Base-by-base conservation (phyloP, 345 rosid species). In the Eucalyptus pauciflora region DNA sequence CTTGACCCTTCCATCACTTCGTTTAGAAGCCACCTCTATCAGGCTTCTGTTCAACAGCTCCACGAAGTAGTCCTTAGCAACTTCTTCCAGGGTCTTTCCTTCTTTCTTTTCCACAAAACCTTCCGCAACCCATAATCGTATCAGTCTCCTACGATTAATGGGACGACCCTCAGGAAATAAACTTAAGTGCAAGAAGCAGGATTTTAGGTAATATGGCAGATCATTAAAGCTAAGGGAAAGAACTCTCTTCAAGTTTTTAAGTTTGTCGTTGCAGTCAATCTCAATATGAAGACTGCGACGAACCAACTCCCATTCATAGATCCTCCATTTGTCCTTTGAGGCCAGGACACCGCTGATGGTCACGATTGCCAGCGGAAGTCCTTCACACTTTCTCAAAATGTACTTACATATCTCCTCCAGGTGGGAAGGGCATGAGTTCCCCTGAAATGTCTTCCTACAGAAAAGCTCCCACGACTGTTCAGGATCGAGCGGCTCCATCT, bases 91-190 rank as follows among this genome's bases (percentile, higher is more conserved):
- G 27, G 91, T 90, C 90, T 88, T 92, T 20, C 94, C 95, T 86
- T 89, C 90, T 88, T 90, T 92, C 46, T 46, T 86, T 89, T 89
- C 91, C 33, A 93, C 92, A 54, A 93, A 91, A 27, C 94, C 94
- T 85, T 93, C 94, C 0, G 94, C 94, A 6, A 90, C 88, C 95
- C 95, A 94, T 46, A 94, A 58, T 11, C 94, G 90, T 69, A 93
- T 58, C 51, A 93, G 87, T 89, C 90, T 91, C 88, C 48, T 50
- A 3, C 46, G 88, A 33, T 91, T 92, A 13, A 94, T 89, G 11
- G 27, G 86, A 69, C 88, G 71, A 58, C 90, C 92, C 91, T 93
- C 93, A 1, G 94, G 94, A 69, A 94, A 94, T 14, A 94, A 87
- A 88, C 93, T 89, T 24, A 93, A 86, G 92, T 93, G 92, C 88